A percentile compares a stretch with the other conserved stretches of the same genome.
Evolutionary conservation across 2,329 filamentous ascomycete genomes (phyloP).

Genomic region (Aureobasidium melanogenum): DNA sequence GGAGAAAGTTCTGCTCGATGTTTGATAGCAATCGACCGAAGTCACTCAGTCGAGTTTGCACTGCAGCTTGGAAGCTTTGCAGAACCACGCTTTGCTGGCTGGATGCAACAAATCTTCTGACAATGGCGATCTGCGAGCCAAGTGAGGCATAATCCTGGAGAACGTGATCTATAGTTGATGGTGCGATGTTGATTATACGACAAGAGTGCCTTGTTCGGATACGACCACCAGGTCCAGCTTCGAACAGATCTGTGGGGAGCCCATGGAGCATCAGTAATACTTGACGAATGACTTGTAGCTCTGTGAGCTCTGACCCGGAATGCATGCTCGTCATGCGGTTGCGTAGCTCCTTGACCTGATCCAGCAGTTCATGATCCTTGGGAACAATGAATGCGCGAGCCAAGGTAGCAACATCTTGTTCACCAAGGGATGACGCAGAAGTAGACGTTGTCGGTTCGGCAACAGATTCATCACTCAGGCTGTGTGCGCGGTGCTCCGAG

Average conservation of each 20-base stretch:
- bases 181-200: slow-evolving; percentile 14
- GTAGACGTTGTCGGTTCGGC: slow-evolving; percentile 23
- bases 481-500: slow-evolving; percentile 50
- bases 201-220: slow-evolving; percentile 14
- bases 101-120: slow-evolving; percentile 41
- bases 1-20: slow-evolving; percentile 54
- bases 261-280: slow-evolving; percentile 79
- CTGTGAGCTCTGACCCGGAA: slow-evolving; percentile 42
- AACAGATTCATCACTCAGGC: slow-evolving; percentile 24
- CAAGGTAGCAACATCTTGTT: slow-evolving; percentile 28
- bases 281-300: slow-evolving; percentile 67
- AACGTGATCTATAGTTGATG: slow-evolving; percentile 27
- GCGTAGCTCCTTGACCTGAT: slow-evolving; percentile 28
- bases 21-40: slow-evolving; percentile 53
- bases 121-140: slow-evolving; percentile 37
- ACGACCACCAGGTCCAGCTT: slow-evolving; percentile 23
- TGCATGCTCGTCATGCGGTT: background rate
- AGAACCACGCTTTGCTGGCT: slow-evolving; percentile 35
- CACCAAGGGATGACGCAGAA: slow-evolving; percentile 28
- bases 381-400: slow-evolving; percentile 26
- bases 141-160: slow-evolving; percentile 38
- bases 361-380: slow-evolving; percentile 22
- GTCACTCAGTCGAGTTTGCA: slow-evolving; percentile 46
- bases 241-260: slow-evolving; percentile 64
- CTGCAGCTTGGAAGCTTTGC: slow-evolving; percentile 61